phyloP scores from a whole-genome alignment of 768 basidiomycete genomes.

The Leccinum disarticulatum region DNA sequence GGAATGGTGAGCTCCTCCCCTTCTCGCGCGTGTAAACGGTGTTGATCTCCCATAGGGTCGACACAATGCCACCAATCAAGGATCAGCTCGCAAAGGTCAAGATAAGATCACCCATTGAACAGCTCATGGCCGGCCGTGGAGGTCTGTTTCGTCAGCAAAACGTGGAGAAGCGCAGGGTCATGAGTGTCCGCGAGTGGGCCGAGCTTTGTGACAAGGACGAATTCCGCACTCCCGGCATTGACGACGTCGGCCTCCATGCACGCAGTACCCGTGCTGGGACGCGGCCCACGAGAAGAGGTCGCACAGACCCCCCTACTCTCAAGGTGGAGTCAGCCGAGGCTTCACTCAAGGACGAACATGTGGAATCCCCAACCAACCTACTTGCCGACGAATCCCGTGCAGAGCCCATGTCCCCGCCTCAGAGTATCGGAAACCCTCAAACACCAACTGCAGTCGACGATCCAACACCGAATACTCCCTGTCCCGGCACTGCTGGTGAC shows the following conservation, averaged over 20 bases:
- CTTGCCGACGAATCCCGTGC: constrained; percentile 4
- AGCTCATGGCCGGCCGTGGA: constrained; percentile 82
- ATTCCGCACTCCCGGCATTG: constrained; percentile 68
- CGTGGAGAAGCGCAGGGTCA: constrained; percentile 78
- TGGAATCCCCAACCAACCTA: constrained; percentile 10
- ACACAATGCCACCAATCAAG: constrained; percentile 67
- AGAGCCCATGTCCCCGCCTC: constrained; percentile 30
- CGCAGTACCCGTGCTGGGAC: constrained; percentile 38
- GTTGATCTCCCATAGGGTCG: constrained; percentile 50
- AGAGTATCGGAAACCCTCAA: constrained; percentile 23
- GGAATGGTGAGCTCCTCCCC: constrained; percentile 69
- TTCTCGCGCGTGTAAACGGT: constrained; percentile 16
- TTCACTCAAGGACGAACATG: constrained; percentile 47
- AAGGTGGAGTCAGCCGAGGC: constrained; percentile 44
- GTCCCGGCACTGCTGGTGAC: constrained; percentile 8
- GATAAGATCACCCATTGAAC: constrained; percentile 90
- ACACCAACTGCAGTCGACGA: constrained; percentile 19
- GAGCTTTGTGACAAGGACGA: constrained; percentile 74
- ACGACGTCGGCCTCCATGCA: constrained; percentile 60
- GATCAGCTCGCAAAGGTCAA: constrained; percentile 72
- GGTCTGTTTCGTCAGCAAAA: constrained; percentile 92
- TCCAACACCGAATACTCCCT: neutral
- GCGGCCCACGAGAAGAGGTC: constrained; percentile 40
- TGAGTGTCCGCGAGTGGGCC: constrained; percentile 88
- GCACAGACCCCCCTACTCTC: constrained; percentile 40